Base-by-base conservation (phyloP, 352 stramenopile genomes). In the Peronospora belbahrii region DNA sequence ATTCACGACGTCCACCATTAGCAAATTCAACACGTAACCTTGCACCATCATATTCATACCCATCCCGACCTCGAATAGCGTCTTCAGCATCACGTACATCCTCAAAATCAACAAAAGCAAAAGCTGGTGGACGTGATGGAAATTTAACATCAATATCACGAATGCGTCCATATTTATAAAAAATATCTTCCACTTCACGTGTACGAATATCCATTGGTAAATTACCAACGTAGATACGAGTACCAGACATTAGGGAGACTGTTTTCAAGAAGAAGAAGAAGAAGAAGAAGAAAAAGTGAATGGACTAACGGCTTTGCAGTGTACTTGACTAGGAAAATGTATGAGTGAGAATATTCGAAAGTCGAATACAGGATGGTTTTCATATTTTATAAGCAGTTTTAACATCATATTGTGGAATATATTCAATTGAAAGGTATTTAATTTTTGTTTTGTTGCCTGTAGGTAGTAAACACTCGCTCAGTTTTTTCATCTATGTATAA, bases 41-140 rank as follows among this genome's bases (percentile, higher is more conserved):
- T n/a, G 59, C 50, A 18, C 75, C 75, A 42, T 83, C 66, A 37
- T 84, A 81, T 4, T 83, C 63, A 55, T 77, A 84, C 30, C 59
- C 70, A 41, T 74, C 62, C 38, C 55, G 63, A 10, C 52, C 71
- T 6, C 65, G 59, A 31, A 80, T 82, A 3, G 80, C 80, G 39
- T 84, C 65, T 27, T 87, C 73, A 6, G 74, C 77, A 42, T 92
- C 75, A 13, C 77, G 74, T 10, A 58, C 9, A 42, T 86, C 62
- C 34, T 87, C 75, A 36, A 86, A 89, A 50, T 88, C 73, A 59
- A 87, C 67, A 51, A 88, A 82, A 37, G 76, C 74, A 56, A 86
- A 80, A 14, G 70, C 58, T 10, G 62, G 59, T 22, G 68, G 63
- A 17, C 73, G 70, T 43, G 73, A 80, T 42, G 78, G 67, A 41